Base-by-base conservation (phyloP, 169 alveolate species). In the Cryptosporidium muris region DNA sequence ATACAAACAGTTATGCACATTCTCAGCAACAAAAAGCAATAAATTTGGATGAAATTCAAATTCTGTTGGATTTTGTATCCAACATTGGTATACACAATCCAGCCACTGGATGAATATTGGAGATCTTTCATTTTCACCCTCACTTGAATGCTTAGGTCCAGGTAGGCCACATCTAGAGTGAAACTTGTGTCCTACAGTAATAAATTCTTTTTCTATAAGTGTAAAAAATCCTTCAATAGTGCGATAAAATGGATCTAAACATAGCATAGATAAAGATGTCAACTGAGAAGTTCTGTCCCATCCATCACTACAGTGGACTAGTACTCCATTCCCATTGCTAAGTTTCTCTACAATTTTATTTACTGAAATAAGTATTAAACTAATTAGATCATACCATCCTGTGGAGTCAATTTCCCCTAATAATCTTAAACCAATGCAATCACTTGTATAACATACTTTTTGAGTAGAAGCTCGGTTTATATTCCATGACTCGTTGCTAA, bases 201-300 rank as follows among this genome's bases (percentile, higher is more conserved):
- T 81, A 94, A 95, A 95, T 52, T 95, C 97, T 74, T 95, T 93
- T 68, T 94, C 94, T 11, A 95, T 88, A 45, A 95, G 89, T 40
- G 89, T 66, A 51, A 90, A 82, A 80, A 94, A 92, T 16, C 98
- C 98, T 81, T 92, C 88, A 11, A 95, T 63, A 0, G 96, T 95
- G 80, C 98, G 91, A 81, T 68, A 93, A 82, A 65, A 89, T 3
- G 96, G 96, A 82, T 95, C 98, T 34, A 95, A 51, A 60, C 93
- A 66, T 1, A 94, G 88, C 88, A 93, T 90, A 16, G 90, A 88
- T 38, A 93, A 91, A 65, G 94, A 67, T 25, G 94, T 91, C 14
- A 95, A 82, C 66, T 95, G 92, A 45, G 97, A 81, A 34, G 98
- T 95, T 80, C 98, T 89, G 81, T 95, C 98, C 98, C 98, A 95